Base-by-base conservation (phyloP, 192 early-diverging fungal species). In the Coemansia reversa region DNA sequence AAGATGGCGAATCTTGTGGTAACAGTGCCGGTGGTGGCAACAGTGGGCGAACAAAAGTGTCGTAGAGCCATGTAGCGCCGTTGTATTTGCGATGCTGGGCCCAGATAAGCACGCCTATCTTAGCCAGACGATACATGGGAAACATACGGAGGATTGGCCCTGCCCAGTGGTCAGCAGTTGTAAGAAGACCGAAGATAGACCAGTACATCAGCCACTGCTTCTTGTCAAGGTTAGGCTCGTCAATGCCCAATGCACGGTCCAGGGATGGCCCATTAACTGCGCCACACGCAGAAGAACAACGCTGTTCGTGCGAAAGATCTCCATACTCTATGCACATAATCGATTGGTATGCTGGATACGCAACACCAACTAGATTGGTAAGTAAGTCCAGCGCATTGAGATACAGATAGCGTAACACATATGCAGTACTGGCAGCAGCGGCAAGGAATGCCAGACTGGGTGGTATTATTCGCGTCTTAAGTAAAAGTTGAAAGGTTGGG, bases 141-240 rank as follows among this genome's bases (percentile, higher is more conserved):
- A 79, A 79, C 51, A 79, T 63, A 11, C 67, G 63, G 51, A 79
- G 58, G 51, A 79, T 73, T 11, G 76, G 67, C 4, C 76, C 76
- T 0, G 76, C 76, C 76, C 76, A 79, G 61, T 79, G 76, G 58
- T 79, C 76, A 2, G 76, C 76, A 0, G 76, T 79, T 30, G 76
- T 79, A 19, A 79, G 64, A 14, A 74, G 63, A 35, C 76, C 76
- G 30, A 73, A 79, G 39, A 79, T 74, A 22, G 76, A 61, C 76
- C 76, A 79, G 22, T 79, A 79, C 76, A 73, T 79, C 24, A 79
- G 67, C 76, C 76, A 79, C 61, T 79, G 76, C 60, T 79, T 79
- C 52, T 74, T 79, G 57, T 74, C 64, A 33, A 79, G 57, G 20
- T 66, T 79, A 4, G 76, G 76, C 29, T 50, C 63, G 16, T 32